These are phyloP conservation scores for Pichia manshurica DNA, from an alignment of 805 yeast genomes.

Conservation along the genomic window DNA sequence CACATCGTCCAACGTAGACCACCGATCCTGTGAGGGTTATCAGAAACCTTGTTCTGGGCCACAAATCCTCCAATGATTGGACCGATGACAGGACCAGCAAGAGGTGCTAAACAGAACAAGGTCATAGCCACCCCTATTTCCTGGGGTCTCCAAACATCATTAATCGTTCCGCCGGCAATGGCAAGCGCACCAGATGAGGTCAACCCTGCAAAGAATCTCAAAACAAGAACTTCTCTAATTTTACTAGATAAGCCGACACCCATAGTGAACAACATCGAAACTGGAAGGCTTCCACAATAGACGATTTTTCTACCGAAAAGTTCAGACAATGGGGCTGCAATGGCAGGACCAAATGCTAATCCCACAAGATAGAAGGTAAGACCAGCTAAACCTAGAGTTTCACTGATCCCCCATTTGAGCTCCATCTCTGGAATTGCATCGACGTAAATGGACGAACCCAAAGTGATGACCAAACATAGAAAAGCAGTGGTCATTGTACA, in stretches of 20 bases:
- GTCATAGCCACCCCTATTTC: constrained; percentile 71
- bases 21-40: constrained; percentile 18
- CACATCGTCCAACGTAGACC: constrained; percentile 71
- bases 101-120: constrained; percentile 71
- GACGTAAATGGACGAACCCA: constrained; percentile 71
- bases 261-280: constrained; percentile 66
- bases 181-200: constrained; percentile 80
- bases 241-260: constrained; percentile 64
- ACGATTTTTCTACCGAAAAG: constrained; percentile 61
- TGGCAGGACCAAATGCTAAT: constrained; percentile 62
- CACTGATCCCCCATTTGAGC: constrained; percentile 43
- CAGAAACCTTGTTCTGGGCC: constrained; percentile 39
- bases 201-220: constrained; percentile 70
- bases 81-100: constrained; percentile 74
- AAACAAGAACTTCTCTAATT: constrained; percentile 55
- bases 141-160: constrained; percentile 67
- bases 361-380: constrained; percentile 66
- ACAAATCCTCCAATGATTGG: constrained; percentile 73
- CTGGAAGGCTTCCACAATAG: constrained; percentile 53
- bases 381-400: constrained; percentile 61
- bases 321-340: constrained; percentile 71
- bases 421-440: constrained; percentile 55
- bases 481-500: constrained; percentile 60
- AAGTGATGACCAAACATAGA: constrained; percentile 62
- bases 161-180: constrained; percentile 77